phyloP scores from a whole-genome alignment of 345 rosid species.

The Salix udensis region DNA sequence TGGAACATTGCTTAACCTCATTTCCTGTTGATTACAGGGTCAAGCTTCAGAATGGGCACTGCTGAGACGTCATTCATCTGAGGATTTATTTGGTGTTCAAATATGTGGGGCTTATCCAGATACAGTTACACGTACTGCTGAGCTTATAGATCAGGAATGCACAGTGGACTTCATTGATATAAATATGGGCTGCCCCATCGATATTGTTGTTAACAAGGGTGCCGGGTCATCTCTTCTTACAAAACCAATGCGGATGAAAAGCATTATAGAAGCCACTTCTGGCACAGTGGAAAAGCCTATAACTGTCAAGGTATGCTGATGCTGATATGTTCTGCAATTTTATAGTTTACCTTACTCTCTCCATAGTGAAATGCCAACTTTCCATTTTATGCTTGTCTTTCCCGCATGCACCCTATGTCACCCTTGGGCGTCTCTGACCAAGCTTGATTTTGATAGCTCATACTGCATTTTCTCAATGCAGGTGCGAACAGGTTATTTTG shows the following conservation, averaged over 20 bases:
- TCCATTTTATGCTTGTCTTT: conserved; percentile 6
- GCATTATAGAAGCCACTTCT: conserved; percentile 62
- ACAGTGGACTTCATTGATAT: conserved; percentile 84
- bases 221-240: conserved; percentile 93
- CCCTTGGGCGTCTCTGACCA: neutral
- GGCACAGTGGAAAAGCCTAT: conserved; percentile 72
- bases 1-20: neutral
- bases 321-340: neutral
- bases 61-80: conserved; percentile 80
- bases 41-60: conserved; percentile 99
- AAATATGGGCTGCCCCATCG: conserved; percentile 98
- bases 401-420: neutral
- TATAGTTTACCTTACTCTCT: neutral
- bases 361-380: neutral
- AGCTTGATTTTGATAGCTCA: neutral
- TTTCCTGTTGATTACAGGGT: conserved; percentile 44
- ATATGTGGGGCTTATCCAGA: conserved; percentile 84
- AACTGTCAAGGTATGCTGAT: conserved; percentile 62
- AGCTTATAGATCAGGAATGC: conserved; percentile 81
- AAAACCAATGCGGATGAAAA: conserved; percentile 78
- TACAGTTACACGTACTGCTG: conserved; percentile 57
- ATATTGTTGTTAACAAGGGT: conserved; percentile 80
- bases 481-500: conserved; percentile 83
- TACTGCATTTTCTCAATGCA: conserved; percentile 21
- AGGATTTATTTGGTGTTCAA: conserved; percentile 95